phyloP scores from a whole-genome alignment of 2,329 filamentous ascomycete species.

The Chaetomium sp. region DNA sequence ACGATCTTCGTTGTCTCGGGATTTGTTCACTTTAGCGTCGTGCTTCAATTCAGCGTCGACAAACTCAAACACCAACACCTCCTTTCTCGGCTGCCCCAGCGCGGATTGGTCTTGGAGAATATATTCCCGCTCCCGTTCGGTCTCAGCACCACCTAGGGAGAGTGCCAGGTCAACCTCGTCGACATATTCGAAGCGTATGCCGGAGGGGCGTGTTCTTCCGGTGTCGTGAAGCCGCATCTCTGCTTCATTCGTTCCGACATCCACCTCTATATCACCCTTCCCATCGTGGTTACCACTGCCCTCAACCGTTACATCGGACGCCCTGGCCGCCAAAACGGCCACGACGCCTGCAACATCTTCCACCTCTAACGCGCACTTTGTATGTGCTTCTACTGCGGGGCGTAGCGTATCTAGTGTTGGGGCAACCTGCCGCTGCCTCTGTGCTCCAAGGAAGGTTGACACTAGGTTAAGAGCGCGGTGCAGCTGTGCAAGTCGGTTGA shows the following conservation, averaged over 20 bases:
- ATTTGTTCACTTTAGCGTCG: conserved; percentile 71
- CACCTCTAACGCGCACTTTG: conserved; percentile 57
- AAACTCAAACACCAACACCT: conserved; percentile 87
- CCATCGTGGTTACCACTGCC: too few relatives aligned
- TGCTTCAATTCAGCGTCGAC: conserved; percentile 84
- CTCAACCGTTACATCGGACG: too few relatives aligned
- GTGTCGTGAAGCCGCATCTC: too few relatives aligned
- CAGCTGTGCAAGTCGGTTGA: conserved; percentile 66
- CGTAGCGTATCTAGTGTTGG: conserved; percentile 90
- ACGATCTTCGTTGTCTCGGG: conserved; percentile 55
- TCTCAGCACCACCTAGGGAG: conserved; percentile 9
- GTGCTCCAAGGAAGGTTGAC: conserved; percentile 88
- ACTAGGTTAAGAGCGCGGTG: conserved; percentile 86
- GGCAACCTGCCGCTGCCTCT: conserved; percentile 86
- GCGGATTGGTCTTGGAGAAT: conserved; percentile 26
- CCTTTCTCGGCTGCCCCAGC: conserved; percentile 33
- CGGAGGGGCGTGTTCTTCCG: not conserved
- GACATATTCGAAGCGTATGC: conserved; percentile 9
- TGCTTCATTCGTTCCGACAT: too few relatives aligned
- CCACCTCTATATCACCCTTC: too few relatives aligned
- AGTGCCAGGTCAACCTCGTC: conserved; percentile 16
- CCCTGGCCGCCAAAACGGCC: conserved; percentile 32
- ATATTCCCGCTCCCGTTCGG: not conserved
- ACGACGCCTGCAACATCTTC: conserved; percentile 43
- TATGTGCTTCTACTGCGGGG: conserved; percentile 76